Percentiles rank a stretch among this genome's conserved stretches.
Conservation (phyloP, 441 rosid species). For the Geranium incanum region DNA sequence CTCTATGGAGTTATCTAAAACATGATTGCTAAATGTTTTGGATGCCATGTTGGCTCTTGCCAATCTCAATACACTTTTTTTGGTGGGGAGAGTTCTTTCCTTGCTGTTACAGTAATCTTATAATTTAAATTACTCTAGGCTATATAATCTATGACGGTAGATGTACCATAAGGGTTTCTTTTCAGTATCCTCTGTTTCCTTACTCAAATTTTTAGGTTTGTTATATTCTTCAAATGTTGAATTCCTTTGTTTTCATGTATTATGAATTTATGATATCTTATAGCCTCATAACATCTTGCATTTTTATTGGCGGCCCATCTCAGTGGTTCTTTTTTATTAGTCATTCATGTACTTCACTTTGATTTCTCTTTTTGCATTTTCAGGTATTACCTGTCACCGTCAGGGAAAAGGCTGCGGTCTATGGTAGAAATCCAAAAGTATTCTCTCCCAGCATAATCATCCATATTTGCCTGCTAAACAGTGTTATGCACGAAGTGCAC, state of each 20-base stretch:
- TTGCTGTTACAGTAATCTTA: no score
- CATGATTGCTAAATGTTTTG: not conserved
- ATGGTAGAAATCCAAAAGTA: conserved; percentile 77
- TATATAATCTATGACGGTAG: not conserved
- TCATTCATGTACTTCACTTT: not conserved
- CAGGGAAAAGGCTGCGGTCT: conserved; percentile 87
- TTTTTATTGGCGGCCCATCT: not conserved
- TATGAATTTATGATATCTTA: not conserved
- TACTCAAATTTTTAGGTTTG: not conserved
- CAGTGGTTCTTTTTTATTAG: not conserved
- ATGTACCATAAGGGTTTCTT: not conserved
- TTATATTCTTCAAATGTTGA: not conserved
- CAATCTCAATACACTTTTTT: not conserved
- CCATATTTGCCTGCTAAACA: not conserved
- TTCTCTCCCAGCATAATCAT: conserved; percentile 7
- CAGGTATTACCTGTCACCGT: conserved; percentile 80
- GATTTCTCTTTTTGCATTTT: conserved; percentile 19
- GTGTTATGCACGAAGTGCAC: not conserved
- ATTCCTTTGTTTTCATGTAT: not conserved
- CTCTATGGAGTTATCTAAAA: not conserved
- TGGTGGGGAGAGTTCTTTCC: not conserved
- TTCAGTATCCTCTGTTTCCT: not conserved
- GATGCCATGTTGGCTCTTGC: not conserved
- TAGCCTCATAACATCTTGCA: not conserved
- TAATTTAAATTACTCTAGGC: not conserved